Percentiles rank a stretch among this genome's conserved stretches.
Conservation (phyloP, 495 filamentous ascomycete species). For the Diplogelasinospora grovesii region DNA sequence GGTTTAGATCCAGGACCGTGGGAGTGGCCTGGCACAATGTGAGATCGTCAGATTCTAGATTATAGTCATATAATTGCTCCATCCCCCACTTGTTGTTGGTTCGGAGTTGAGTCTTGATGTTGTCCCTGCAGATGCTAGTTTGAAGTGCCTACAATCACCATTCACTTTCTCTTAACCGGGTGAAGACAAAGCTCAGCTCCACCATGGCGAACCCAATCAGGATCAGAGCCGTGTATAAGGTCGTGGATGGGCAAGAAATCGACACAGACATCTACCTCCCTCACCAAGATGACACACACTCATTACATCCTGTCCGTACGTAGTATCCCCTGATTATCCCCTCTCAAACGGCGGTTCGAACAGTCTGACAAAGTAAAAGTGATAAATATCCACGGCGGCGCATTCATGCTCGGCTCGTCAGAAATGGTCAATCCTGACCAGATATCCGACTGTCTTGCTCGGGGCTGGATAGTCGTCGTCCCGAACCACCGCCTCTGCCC, state of each 20-base stretch:
- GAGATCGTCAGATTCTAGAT: too few relatives aligned
- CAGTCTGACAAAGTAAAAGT: conserved; percentile 2
- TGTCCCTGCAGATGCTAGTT: too few relatives aligned
- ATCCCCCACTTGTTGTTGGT: too few relatives aligned
- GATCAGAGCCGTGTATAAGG: conserved; percentile 2
- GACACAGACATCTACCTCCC: conserved; percentile 4
- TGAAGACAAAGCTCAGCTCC: too few relatives aligned
- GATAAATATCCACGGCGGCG: conserved; percentile 7
- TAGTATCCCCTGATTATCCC: background rate
- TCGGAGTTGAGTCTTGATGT: too few relatives aligned
- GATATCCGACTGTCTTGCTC: conserved; percentile 2
- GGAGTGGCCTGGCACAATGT: too few relatives aligned
- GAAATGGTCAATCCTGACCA: conserved; percentile 4
- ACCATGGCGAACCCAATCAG: too few relatives aligned
- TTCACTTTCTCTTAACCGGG: background rate
- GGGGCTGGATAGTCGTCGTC: conserved; percentile 6
- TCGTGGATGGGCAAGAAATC: conserved; percentile 3
- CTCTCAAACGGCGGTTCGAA: background rate
- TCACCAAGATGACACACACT: background rate
- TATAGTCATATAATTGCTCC: too few relatives aligned
- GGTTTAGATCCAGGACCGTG: too few relatives aligned
- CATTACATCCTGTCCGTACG: background rate
- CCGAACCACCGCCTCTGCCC: conserved; percentile 5
- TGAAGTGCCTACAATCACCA: background rate
- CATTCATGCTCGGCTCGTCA: conserved; percentile 5